phyloP scores from a whole-genome alignment of 495 filamentous ascomycete species.

The Neurospora sp. region DNA sequence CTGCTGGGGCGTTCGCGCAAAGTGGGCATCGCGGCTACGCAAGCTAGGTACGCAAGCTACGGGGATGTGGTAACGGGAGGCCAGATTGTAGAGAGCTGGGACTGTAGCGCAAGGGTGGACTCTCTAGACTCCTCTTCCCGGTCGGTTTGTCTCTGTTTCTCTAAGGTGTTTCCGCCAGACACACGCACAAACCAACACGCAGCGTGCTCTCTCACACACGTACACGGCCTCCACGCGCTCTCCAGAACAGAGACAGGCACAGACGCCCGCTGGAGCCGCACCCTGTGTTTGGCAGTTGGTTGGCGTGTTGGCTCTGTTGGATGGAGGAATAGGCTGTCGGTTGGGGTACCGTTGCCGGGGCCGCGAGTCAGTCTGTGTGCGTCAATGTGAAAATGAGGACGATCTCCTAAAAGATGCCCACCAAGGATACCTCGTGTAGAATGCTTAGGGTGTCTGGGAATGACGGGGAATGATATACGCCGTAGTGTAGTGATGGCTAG shows the following conservation, averaged over 20 bases:
- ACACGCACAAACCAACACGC: background rate
- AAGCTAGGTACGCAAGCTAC: background rate
- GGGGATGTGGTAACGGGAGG: background rate
- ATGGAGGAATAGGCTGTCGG: background rate
- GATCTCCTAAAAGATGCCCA: background rate
- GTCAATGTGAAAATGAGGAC: background rate
- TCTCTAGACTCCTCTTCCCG: background rate
- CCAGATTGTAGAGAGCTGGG: background rate
- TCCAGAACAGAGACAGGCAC: background rate
- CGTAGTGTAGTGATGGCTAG: background rate
- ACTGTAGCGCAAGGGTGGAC: background rate
- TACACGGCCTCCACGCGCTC: background rate
- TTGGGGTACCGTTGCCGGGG: background rate
- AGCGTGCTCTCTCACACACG: background rate
- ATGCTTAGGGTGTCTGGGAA: background rate
- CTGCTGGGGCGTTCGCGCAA: conserved; percentile 25
- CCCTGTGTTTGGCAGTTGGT: background rate
- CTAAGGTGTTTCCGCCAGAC: background rate
- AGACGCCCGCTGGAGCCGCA: background rate
- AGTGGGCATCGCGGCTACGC: conserved; percentile 22
- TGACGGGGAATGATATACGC: background rate
- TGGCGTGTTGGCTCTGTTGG: background rate
- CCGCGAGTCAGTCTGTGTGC: background rate
- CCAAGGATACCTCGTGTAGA: background rate
- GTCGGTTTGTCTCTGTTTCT: background rate